phyloP scores from a whole-genome alignment of 768 basidiomycete species.

The Mycena venus region DNA sequence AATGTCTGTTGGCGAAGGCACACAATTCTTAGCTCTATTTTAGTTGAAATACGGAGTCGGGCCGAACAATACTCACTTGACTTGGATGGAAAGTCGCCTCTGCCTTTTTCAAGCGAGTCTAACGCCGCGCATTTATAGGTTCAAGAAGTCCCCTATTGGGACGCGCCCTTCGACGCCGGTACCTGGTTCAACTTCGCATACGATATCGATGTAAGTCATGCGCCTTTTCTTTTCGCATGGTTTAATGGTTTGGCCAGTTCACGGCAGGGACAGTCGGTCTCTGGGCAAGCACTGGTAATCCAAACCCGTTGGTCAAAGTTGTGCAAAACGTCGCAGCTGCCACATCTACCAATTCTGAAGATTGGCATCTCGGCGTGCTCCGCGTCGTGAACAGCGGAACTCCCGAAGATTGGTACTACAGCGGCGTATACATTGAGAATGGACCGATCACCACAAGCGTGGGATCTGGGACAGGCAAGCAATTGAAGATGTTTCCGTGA shows the following conservation, averaged over 20 bases:
- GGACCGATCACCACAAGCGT: slow-evolving; percentile 68
- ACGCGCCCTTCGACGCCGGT: slow-evolving; percentile 62
- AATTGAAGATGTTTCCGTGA: not conserved
- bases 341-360: slow-evolving; percentile 70
- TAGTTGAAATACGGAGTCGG: slow-evolving; percentile 71
- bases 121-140: slow-evolving; percentile 31
- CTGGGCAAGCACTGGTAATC: slow-evolving; percentile 68
- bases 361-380: slow-evolving; percentile 74
- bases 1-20: not conserved
- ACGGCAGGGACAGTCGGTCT: slow-evolving; percentile 65
- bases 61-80: slow-evolving; percentile 61
- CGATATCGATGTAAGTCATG: slow-evolving; percentile 65
- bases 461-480: slow-evolving; percentile 43
- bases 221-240: not conserved
- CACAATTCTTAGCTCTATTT: not conserved
- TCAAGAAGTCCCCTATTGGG: slow-evolving; percentile 60
- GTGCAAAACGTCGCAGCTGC: slow-evolving; percentile 60
- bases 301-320: slow-evolving; percentile 62
- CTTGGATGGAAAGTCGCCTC: slow-evolving; percentile 58
- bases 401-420: slow-evolving; percentile 71
- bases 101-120: not conserved
- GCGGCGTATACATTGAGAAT: slow-evolving; percentile 71
- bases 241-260: slow-evolving; percentile 55
- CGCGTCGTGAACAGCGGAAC: slow-evolving; percentile 57
- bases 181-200: slow-evolving; percentile 79